Percentiles rank a stretch among this genome's conserved stretches.
Evolutionary conservation across 257 asterid genomes (phyloP).

Genomic region (Thymus quinquecostatus): DNA sequence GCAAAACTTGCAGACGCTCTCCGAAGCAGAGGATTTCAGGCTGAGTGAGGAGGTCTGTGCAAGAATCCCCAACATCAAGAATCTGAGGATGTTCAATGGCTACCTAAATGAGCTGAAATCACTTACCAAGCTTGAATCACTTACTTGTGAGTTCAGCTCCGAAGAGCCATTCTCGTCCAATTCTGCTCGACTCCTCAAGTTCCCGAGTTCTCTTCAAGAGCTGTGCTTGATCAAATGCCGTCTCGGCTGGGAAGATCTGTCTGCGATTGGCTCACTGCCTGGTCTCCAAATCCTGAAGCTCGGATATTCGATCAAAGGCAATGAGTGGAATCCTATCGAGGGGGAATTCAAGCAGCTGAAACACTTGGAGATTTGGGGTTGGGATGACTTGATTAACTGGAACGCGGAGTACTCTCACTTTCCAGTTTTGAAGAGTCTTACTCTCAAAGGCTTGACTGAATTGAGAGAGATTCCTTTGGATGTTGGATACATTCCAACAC

Average conservation of each 20-base stretch:
- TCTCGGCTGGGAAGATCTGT: constrained; percentile 7
- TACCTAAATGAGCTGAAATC: no score
- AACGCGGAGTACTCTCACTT: no score
- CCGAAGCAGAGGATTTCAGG: not conserved
- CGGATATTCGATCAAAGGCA: not conserved
- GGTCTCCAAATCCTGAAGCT: constrained; percentile 17
- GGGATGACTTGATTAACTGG: no score
- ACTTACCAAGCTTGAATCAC: not conserved
- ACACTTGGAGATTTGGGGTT: not conserved
- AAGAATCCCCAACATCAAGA: constrained; percentile 21
- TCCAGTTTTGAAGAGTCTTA: no score
- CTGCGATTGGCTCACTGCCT: constrained; percentile 1
- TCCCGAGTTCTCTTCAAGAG: constrained; percentile 12
- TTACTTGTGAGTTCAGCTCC: not conserved
- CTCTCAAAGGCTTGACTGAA: no score
- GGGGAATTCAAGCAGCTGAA: not conserved
- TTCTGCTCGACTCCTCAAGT: no score
- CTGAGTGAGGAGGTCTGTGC: not conserved
- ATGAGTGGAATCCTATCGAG: not conserved
- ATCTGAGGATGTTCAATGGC: not conserved
- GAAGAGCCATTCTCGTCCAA: no score
- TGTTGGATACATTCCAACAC: no score
- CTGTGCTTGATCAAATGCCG: not conserved
- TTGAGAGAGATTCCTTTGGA: no score
- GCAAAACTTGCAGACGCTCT: constrained; percentile 12